phyloP scores from a whole-genome alignment of 2,329 filamentous ascomycete genomes.

The Parafenestella ontariensis region DNA sequence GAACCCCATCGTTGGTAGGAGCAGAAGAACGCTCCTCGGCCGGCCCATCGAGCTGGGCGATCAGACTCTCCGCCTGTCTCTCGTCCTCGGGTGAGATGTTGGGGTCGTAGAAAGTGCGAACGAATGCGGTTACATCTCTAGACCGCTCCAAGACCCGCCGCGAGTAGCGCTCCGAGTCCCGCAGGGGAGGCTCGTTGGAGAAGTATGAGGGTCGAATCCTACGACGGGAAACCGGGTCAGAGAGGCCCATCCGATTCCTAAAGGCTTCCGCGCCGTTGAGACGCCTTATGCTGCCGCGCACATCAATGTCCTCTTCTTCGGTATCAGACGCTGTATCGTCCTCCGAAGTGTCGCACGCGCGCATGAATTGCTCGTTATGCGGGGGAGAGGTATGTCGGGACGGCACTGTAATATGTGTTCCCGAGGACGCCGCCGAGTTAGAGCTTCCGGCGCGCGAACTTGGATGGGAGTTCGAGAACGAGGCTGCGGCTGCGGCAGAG shows the following conservation, averaged over 20 bases:
- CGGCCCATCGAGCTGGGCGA: constrained; percentile 25
- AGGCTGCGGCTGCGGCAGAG: constrained; percentile 65
- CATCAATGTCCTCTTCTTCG: constrained; percentile 57
- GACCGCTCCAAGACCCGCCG: constrained; percentile 36
- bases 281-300: constrained; percentile 14
- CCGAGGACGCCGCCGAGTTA: constrained; percentile 48
- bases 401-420: constrained; percentile 49
- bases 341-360: constrained; percentile 59
- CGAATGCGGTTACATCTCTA: constrained; percentile 35
- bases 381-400: constrained; percentile 37
- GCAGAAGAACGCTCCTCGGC: constrained; percentile 20
- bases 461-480: constrained; percentile 51
- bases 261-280: constrained; percentile 33
- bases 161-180: constrained; percentile 37
- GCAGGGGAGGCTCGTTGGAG: constrained; percentile 36
- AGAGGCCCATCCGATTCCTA: constrained; percentile 6
- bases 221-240: constrained; percentile 14
- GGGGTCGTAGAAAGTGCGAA: constrained; percentile 37
- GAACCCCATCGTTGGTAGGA: constrained; percentile 12
- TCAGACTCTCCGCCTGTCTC: constrained; percentile 6
- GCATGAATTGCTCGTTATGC: constrained; percentile 55
- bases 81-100: constrained; percentile 10
- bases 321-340: constrained; percentile 58
- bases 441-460: constrained; percentile 56
- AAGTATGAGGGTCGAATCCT: constrained; percentile 29